phyloP scores from a whole-genome alignment of 2,329 filamentous ascomycete species.

The Aurifilum marmelostoma region DNA sequence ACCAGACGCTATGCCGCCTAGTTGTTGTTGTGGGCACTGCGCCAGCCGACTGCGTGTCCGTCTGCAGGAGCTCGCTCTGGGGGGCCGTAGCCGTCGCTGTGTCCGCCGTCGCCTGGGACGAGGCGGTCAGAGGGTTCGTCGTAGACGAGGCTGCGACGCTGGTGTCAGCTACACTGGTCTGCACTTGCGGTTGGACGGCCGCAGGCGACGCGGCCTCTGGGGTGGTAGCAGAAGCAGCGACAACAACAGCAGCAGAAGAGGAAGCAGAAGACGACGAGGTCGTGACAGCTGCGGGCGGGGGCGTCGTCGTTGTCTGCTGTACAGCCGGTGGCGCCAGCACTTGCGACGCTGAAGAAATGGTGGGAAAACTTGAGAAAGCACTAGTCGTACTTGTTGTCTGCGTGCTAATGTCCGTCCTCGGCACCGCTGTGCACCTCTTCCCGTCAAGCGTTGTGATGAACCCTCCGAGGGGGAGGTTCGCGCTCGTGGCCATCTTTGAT shows the following conservation, averaged over 20 bases:
- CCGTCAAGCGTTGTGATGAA: constrained; percentile 54
- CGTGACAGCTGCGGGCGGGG: constrained; percentile 28
- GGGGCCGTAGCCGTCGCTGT: constrained; percentile 24
- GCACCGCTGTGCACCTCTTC: constrained; percentile 58
- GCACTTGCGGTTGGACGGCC: constrained; percentile 29
- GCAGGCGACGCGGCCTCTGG: constrained; percentile 31
- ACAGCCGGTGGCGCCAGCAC: constrained; percentile 28
- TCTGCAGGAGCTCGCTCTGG: constrained; percentile 18
- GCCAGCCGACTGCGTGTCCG: constrained; percentile 16
- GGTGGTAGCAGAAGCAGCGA: constrained; percentile 24
- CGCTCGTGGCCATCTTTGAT: constrained; percentile 45
- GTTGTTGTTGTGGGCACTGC: constrained; percentile 28
- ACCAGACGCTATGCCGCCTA: constrained; percentile 24
- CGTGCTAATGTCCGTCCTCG: constrained; percentile 38
- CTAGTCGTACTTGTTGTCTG: constrained; percentile 32
- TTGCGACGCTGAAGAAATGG: constrained; percentile 27
- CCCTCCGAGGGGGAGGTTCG: constrained; percentile 49
- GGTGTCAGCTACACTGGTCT: constrained; percentile 44
- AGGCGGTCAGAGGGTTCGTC: constrained; percentile 23
- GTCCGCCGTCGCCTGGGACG: constrained; percentile 25
- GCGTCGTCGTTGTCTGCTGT: constrained; percentile 23
- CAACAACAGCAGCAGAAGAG: constrained; percentile 30
- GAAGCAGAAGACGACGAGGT: constrained; percentile 27
- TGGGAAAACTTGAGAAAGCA: constrained; percentile 22
- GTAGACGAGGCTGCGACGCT: constrained; percentile 35